phyloP scores from a whole-genome alignment of 1,139 yeast genomes.

The Casaregolazyma lundiana region DNA sequence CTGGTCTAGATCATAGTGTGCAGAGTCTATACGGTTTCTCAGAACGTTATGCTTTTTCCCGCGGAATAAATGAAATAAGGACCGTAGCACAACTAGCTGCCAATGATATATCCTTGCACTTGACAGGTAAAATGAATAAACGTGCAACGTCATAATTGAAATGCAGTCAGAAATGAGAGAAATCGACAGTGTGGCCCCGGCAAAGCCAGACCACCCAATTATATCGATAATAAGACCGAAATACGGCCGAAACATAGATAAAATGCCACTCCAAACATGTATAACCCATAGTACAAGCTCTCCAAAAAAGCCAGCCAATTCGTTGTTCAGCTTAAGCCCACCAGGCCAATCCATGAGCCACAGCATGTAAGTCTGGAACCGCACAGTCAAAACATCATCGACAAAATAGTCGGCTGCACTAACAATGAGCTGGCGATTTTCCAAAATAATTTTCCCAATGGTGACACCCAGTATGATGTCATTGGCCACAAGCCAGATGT shows the following conservation, averaged over 20 bases:
- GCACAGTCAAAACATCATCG: slow-evolving; percentile 38
- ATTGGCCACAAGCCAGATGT: slow-evolving; percentile 80
- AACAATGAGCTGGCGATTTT: slow-evolving; percentile 40
- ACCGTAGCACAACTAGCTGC: slow-evolving; percentile 63
- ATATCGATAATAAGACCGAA: slow-evolving; percentile 33
- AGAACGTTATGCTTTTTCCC: slow-evolving; percentile 86
- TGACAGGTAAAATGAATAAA: slow-evolving; percentile 71
- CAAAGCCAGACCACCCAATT: slow-evolving; percentile 44
- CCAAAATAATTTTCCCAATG: slow-evolving; percentile 47
- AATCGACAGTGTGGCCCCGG: slow-evolving; percentile 62
- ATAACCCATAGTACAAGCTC: slow-evolving; percentile 84
- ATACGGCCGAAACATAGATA: slow-evolving; percentile 29
- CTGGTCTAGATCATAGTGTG: slow-evolving; percentile 79
- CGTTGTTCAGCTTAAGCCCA: slow-evolving; percentile 87
- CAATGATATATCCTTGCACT: slow-evolving; percentile 74
- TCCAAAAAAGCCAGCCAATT: slow-evolving; percentile 79
- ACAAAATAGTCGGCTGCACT: slow-evolving; percentile 29
- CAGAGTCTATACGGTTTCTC: slow-evolving; percentile 82
- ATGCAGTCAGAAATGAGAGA: slow-evolving; percentile 63
- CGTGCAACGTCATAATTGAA: slow-evolving; percentile 62
- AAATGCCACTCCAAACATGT: slow-evolving; percentile 51
- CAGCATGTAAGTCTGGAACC: slow-evolving; percentile 46
- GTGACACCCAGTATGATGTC: slow-evolving; percentile 75
- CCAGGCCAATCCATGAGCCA: slow-evolving; percentile 93
- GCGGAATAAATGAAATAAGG: slow-evolving; percentile 78